Conservation (phyloP, 139 green algal species). For the Raphidocelis subcapitata region DNA sequence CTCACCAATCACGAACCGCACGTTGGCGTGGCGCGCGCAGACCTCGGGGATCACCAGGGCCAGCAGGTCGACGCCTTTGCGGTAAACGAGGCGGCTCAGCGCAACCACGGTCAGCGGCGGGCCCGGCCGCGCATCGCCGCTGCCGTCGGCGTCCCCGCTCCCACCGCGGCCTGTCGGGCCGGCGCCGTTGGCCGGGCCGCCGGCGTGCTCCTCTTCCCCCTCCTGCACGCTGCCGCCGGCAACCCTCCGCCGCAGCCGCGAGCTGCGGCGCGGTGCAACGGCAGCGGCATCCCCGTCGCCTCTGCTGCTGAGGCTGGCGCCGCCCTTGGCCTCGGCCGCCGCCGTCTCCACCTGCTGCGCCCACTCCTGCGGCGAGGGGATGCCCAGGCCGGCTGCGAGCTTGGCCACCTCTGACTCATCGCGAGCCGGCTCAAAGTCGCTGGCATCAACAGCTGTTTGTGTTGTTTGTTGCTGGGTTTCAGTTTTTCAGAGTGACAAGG, state of each 20-base stretch:
- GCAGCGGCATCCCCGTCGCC: too few relatives aligned
- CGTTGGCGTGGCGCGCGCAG: conserved; percentile 59
- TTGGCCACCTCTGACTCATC: background rate
- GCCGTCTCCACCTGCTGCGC: background rate
- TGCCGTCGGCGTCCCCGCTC: background rate
- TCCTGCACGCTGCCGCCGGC: background rate
- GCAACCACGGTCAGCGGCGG: conserved; percentile 65
- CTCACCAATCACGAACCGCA: conserved; percentile 74
- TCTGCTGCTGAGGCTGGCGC: too few relatives aligned
- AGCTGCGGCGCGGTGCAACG: too few relatives aligned
- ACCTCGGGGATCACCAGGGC: conserved; percentile 80
- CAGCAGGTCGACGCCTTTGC: conserved; percentile 96
- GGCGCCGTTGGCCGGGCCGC: too few relatives aligned
- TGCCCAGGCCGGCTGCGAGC: too few relatives aligned
- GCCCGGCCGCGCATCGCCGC: background rate
- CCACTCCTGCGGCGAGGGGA: background rate
- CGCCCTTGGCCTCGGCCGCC: too few relatives aligned
- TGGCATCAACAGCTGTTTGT: conserved; percentile 83
- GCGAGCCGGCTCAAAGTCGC: conserved; percentile 65
- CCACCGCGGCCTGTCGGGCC: background rate
- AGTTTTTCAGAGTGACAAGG: too few relatives aligned
- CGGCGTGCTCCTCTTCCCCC: background rate
- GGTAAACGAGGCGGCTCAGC: conserved; percentile 89
- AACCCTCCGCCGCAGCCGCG: too few relatives aligned
- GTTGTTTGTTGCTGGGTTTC: too few relatives aligned